Base-by-base conservation (phyloP, 345 rosid species). In the Populus alba region DNA sequence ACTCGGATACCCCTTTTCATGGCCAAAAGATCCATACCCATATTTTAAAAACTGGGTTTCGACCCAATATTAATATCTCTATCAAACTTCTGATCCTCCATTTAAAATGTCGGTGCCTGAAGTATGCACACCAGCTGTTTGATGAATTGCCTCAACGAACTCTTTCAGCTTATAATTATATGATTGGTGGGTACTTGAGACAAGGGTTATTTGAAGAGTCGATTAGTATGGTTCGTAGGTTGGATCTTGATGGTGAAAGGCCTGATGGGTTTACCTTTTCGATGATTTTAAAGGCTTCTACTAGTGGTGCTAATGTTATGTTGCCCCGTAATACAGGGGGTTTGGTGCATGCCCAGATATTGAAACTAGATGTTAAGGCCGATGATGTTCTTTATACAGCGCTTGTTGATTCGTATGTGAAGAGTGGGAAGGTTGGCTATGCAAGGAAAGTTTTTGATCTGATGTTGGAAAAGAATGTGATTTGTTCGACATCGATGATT, bases 401-500 rank as follows among this genome's bases (percentile, higher is more conserved):
- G 17, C 89, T 92, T 59, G 89, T 92, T 72, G 96, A 95, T 80
- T 83, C 94, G 20, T 91, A 92, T 47, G 97, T 93, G 78, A 95
- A 92, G 86, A 86, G 79, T 45, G 90, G 90, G 69, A 87, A 73
- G 82, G 77, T 92, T 75, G 79, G 75, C 37, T 88, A 81, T 78
- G 99, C 94, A 4, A 89, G 96, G 85, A 85, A 84, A 5, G 92
- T 92, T 70, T 95, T 93, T 66, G 94, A 92, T 80, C 73, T 84
- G 87, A 90, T 87, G 92, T 83, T 80, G 78, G 93, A 84, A 38
- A 86, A 80, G 80, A 88, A 90, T 78, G 91, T 91, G 17, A 65
- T 93, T 0, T 92, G 98, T 71, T 91, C 96, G n/a, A 95, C 99
- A 13, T 90, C 99, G 0, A 87, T 93, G 96, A 95, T 93, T 69